Conservation (phyloP, 345 rosid species). For the Populus ilicifolia region DNA sequence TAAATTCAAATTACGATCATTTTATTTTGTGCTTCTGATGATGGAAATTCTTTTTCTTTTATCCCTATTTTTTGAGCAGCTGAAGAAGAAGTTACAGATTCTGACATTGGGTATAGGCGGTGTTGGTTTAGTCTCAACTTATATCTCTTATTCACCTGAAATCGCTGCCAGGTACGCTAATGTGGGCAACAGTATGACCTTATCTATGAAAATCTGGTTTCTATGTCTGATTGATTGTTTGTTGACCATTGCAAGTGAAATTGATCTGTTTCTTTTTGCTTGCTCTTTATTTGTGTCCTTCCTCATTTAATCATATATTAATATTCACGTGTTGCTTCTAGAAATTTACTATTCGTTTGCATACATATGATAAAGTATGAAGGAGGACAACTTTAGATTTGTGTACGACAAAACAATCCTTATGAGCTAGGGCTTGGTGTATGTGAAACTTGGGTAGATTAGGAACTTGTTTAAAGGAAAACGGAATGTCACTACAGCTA, state of each 20-base stretch:
- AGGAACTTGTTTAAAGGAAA: too few species aligned
- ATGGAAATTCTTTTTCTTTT: neutral
- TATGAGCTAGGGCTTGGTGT: too few species aligned
- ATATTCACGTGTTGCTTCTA: too few species aligned
- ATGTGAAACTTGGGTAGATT: too few species aligned
- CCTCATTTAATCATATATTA: too few species aligned
- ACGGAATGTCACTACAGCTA: too few species aligned
- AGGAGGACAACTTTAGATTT: too few species aligned
- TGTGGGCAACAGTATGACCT: neutral
- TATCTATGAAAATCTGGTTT: neutral
- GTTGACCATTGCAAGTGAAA: too few species aligned
- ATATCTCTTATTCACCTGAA: conserved; percentile 79
- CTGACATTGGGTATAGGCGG: conserved; percentile 77
- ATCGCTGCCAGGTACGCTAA: conserved; percentile 73
- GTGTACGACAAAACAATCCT: too few species aligned
- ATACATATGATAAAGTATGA: too few species aligned
- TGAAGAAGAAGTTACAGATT: conserved; percentile 64
- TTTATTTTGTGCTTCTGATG: neutral
- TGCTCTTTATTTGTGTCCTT: neutral
- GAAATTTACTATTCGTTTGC: too few species aligned
- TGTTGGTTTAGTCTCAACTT: conserved; percentile 81
- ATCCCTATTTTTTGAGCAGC: conserved; percentile 35
- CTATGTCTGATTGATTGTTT: too few species aligned
- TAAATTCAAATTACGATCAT: neutral
- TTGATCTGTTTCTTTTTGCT: neutral